These are phyloP conservation scores for Aristolochia californica DNA, from an alignment of 164 flowering plant species.

Conservation along the genomic window DNA sequence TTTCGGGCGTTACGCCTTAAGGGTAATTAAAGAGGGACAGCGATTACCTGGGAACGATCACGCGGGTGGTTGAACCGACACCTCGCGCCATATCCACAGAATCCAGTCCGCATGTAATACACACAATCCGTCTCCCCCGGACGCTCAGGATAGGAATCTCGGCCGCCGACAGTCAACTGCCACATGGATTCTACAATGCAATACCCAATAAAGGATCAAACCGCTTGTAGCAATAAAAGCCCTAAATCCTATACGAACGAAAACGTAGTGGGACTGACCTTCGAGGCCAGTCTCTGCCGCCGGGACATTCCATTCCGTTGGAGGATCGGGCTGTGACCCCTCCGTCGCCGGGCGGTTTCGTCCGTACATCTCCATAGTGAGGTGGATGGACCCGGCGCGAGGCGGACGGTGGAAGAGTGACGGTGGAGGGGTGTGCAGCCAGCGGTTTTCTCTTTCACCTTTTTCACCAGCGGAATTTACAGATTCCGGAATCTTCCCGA, in stretches of 20 bases:
- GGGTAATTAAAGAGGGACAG: conserved; percentile 17
- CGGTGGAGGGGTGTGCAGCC: too few relatives aligned
- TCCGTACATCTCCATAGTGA: conserved; percentile 50
- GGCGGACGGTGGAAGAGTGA: background rate
- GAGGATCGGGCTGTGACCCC: conserved; percentile 40
- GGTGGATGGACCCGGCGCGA: conserved; percentile 5
- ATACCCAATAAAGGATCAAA: background rate
- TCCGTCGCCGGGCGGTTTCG: conserved; percentile 22
- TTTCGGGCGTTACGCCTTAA: background rate
- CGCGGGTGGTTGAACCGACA: conserved; percentile 89
- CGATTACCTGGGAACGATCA: conserved; percentile 37
- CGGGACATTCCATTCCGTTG: conserved; percentile 29
- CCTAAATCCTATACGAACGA: background rate
- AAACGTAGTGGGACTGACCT: conserved; percentile 32
- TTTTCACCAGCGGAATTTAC: too few relatives aligned
- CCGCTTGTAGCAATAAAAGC: conserved; percentile 10
- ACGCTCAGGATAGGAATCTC: conserved; percentile 69
- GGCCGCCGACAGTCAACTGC: conserved; percentile 36
- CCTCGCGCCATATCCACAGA: conserved; percentile 67
- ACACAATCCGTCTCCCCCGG: conserved; percentile 61
- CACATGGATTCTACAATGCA: conserved; percentile 48
- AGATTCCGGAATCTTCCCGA: too few relatives aligned
- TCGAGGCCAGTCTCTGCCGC: conserved; percentile 44
- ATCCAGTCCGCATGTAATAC: conserved; percentile 76
- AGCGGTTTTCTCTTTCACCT: too few relatives aligned